Base-by-base conservation (phyloP, 1,284 basidiomycete genomes). In the Lignosus rhinocerotis region DNA sequence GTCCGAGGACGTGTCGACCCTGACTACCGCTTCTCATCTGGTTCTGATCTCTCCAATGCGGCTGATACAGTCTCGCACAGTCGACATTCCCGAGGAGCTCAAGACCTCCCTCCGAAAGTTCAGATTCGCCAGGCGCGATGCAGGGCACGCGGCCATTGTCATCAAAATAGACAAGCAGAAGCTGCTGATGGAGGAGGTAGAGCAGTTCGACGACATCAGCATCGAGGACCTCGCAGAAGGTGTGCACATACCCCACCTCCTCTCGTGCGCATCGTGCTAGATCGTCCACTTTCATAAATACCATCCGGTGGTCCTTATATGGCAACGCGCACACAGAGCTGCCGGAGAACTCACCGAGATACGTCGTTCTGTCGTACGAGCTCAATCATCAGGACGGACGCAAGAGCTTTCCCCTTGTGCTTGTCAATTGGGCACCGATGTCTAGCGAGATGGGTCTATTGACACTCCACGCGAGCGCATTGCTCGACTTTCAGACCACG, bases 311-410 rank as follows among this genome's bases (percentile, higher is more conserved):
- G 9, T 17, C 46, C 6, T 17, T 8, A 7, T 11, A 34, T 16
- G 31, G n/a, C 10, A 10, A 42, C 16, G n/a, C 41, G 5, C 30
- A 39, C 14, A 6, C 62, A 96, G 96, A 96, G 69, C 80, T 98
- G 6, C 95, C 95, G 0, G 93, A 93, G 74, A 92, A 92, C 72
- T 84, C 90, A 6, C 95, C 95, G 10, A 84, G 95, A 66, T 97
- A 94, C 71, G 85, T 97, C 47, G 73, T 98, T 19, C 76, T 92
- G 32, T 93, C 92, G 14, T 92, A 96, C 69, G 89, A 93, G 68
- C 81, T 95, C 21, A 80, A 82, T 45, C 93, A 96, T 73, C 72
- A 71, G 6, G 96, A 98, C 68, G 95, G 95, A 3, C 82, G 96
- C 38, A 87, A 82, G 60, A 94, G 92, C 1, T 94, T 89, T 68